These are phyloP conservation scores for Cryptosporidium andersoni DNA, from an alignment of 169 alveolate genomes.

Conservation along the genomic window DNA sequence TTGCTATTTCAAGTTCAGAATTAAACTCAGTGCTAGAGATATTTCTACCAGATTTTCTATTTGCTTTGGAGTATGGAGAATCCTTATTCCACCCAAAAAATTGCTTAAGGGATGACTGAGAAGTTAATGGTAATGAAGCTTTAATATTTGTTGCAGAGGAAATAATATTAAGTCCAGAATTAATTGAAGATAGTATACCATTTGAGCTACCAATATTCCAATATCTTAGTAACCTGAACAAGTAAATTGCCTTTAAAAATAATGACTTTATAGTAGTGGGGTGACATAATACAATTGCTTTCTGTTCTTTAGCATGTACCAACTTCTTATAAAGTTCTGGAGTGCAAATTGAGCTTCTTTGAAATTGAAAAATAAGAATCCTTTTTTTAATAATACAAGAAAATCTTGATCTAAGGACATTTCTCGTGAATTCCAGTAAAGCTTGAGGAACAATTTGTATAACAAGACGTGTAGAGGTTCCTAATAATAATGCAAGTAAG, in stretches of 20 bases:
- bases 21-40: background rate
- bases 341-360: conserved; percentile 81
- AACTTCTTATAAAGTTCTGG: conserved; percentile 82
- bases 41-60: background rate
- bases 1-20: background rate
- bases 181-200: background rate
- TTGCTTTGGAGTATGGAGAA: background rate
- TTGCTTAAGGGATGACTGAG: conserved; percentile 6
- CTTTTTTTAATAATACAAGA: conserved; percentile 84
- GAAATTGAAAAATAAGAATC: conserved; percentile 82
- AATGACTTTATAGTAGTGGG: conserved; percentile 89
- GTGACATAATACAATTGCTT: conserved; percentile 85
- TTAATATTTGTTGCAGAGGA: conserved; percentile 22
- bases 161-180: conserved; percentile 46
- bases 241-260: conserved; percentile 82
- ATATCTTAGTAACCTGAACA: conserved; percentile 74
- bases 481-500: conserved; percentile 83
- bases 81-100: background rate
- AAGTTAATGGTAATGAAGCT: background rate
- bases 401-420: conserved; percentile 84
- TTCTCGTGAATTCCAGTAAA: conserved; percentile 86
- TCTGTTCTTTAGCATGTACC: conserved; percentile 85
- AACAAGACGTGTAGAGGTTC: conserved; percentile 80
- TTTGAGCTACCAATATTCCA: conserved; percentile 29
- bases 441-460: conserved; percentile 83